These are phyloP conservation scores for Skeletonema marinoi DNA, from an alignment of 108 stramenopile species.

Conservation along the genomic window DNA sequence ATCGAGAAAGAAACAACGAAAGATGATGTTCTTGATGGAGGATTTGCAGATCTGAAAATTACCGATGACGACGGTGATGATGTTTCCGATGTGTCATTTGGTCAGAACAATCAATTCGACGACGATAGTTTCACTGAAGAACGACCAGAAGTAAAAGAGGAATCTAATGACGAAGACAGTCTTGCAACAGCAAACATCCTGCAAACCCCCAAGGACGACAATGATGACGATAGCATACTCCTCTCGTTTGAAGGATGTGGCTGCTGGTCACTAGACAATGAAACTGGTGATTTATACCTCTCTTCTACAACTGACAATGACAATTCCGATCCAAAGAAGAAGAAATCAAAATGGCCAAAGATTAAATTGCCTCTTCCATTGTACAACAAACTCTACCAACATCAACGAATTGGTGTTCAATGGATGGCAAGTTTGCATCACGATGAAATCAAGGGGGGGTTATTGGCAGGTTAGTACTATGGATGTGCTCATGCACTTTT, in stretches of 20 bases:
- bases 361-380: slow-evolving; percentile 54
- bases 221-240: slow-evolving; percentile 26
- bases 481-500: slow-evolving; percentile 52
- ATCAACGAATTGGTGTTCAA: slow-evolving; percentile 87
- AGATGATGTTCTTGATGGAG: neutral
- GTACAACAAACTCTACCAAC: slow-evolving; percentile 70
- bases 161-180: neutral
- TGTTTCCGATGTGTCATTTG: neutral
- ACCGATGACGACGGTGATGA: neutral
- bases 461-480: slow-evolving; percentile 75
- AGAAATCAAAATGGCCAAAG: slow-evolving; percentile 55
- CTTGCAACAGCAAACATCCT: neutral
- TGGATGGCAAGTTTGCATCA: slow-evolving; percentile 91
- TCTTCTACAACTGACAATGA: slow-evolving; percentile 6
- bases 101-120: slow-evolving; percentile 1
- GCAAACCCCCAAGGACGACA: neutral
- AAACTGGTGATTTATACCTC: slow-evolving; percentile 23
- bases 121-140: slow-evolving; percentile 3
- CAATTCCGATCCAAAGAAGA: neutral
- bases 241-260: slow-evolving; percentile 34
- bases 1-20: neutral
- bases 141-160: neutral
- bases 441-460: slow-evolving; percentile 86
- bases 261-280: slow-evolving; percentile 34
- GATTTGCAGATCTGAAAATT: slow-evolving; percentile 5